Base-by-base conservation (phyloP, 2,329 filamentous ascomycete genomes). In the Trichoderma sp. region DNA sequence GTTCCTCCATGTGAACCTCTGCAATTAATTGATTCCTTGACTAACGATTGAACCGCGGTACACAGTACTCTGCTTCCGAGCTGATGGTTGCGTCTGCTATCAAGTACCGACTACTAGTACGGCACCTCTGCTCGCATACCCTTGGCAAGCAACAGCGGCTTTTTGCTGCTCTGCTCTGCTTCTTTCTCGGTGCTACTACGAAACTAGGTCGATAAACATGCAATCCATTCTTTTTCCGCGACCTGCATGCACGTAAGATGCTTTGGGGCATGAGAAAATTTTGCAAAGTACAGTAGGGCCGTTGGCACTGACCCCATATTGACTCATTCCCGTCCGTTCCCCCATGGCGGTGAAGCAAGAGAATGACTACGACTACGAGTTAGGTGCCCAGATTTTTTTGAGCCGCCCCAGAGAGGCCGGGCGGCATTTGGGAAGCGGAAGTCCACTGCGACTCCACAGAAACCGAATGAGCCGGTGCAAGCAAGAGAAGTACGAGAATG, bases 81-180 rank as follows among this genome's bases (percentile, higher is more conserved):
- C 47, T 13, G 3, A 28, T 3, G 32, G 3, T 5, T 9, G 50
- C 64, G 20, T 15, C 30, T 34, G 4, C 4, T 4, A 6, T 2
- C 47, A 57, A 43, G 64, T 67, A 57, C 64, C 64, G 64, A 57
- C 20, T 67, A 50, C 64, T 50, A 67, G 30, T 67, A 50, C n/a
- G 61, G 26, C 17, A 30, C 39, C 39, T 47, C 36, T 47, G 17
- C 43, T 47, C 7, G 43, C n/a, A 20, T n/a, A 15, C 13, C 26
- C 26, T 64, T n/a, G 61, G 26, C 61, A 15, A 20, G 26, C 4
- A 34, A 23, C 23, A 28, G 61, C 61, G 34, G 28, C 28, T 11
- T 28, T 28, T 58, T 30, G 17, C 36, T 63, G 23, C 36, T 36
- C 13, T 28, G 28, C 34, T 36, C 34, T 36, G 34, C 34, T 13